Percentiles rank a stretch among this genome's conserved stretches.
Conservation (phyloP, 192 early-diverging fungal genomes). For the Thamnidium elegans region DNA sequence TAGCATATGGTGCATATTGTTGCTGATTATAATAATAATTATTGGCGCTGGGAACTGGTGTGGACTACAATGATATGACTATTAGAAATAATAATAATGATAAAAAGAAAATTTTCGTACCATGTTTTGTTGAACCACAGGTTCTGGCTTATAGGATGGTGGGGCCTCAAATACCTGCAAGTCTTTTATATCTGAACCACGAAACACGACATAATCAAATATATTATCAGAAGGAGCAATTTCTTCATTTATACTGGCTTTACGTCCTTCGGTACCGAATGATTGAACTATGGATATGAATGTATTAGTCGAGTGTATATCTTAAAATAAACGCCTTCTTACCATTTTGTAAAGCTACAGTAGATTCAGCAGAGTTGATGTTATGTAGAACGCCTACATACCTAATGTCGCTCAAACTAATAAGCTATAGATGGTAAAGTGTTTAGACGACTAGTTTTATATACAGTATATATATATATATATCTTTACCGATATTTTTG, state of each 20-base stretch:
- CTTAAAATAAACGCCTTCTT: background rate
- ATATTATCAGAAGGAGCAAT: slow-evolving; percentile 80
- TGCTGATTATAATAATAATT: too few relatives aligned
- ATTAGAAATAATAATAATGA: too few relatives aligned
- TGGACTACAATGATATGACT: slow-evolving; percentile 24
- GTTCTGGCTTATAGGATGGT: background rate
- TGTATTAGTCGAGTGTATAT: background rate
- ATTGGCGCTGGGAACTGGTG: too few relatives aligned
- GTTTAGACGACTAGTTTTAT: slow-evolving; percentile 25
- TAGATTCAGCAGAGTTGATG: slow-evolving; percentile 80
- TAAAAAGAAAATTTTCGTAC: slow-evolving; percentile 21
- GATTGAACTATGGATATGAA: slow-evolving; percentile 68
- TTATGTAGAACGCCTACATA: slow-evolving; percentile 86
- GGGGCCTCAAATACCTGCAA: slow-evolving; percentile 63
- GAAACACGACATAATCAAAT: slow-evolving; percentile 91
- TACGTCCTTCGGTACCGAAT: slow-evolving; percentile 91
- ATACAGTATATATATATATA: background rate
- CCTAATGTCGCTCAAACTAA: slow-evolving; percentile 84
- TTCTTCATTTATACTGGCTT: slow-evolving; percentile 69
- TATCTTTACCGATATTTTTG: slow-evolving; percentile 45
- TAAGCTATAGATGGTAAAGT: slow-evolving; percentile 42
- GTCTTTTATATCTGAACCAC: slow-evolving; percentile 89
- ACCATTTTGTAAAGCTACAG: slow-evolving; percentile 87
- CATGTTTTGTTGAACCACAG: too few relatives aligned
- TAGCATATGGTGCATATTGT: too few relatives aligned